These are phyloP conservation scores for Fraxinus albicans DNA, from an alignment of 305 asterid genomes.

Conservation along the genomic window DNA sequence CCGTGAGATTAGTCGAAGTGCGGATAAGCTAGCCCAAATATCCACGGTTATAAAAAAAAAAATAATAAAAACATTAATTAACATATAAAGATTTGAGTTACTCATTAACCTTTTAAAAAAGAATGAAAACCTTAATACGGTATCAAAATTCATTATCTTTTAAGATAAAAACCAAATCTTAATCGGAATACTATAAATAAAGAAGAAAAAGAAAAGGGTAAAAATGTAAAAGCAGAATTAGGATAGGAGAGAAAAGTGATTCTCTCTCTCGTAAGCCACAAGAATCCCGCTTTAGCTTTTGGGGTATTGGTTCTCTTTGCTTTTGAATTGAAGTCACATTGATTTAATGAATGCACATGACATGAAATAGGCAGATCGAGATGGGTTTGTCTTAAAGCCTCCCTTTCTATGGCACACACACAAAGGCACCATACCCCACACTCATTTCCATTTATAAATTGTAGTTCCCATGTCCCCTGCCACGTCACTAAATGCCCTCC, in stretches of 20 bases:
- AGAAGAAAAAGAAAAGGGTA: neutral
- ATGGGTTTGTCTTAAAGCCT: slow-evolving; percentile 50
- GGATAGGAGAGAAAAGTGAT: slow-evolving; percentile 31
- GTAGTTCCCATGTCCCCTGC: neutral
- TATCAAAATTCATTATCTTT: too few relatives aligned
- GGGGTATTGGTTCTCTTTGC: slow-evolving; percentile 23
- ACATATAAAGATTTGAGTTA: neutral
- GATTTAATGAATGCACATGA: slow-evolving; percentile 64
- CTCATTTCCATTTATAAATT: neutral
- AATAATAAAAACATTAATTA: too few relatives aligned
- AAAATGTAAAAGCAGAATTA: neutral
- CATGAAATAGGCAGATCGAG: slow-evolving; percentile 24
- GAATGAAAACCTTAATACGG: neutral
- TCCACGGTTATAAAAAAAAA: too few relatives aligned
- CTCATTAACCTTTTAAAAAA: neutral
- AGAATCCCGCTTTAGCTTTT: slow-evolving; percentile 41
- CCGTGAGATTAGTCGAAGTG: too few relatives aligned
- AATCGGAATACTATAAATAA: neutral
- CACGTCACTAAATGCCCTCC: neutral
- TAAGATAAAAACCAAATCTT: neutral
- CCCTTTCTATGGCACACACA: neutral
- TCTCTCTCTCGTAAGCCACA: slow-evolving; percentile 40
- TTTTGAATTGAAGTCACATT: slow-evolving; percentile 4
- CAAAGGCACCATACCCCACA: neutral
- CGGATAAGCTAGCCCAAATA: too few relatives aligned